A percentile compares a stretch with the other conserved stretches of the same genome.
phyloP scores from a whole-genome alignment of 1,284 basidiomycete genomes.

The Pyrrhoderma lamaoense region DNA sequence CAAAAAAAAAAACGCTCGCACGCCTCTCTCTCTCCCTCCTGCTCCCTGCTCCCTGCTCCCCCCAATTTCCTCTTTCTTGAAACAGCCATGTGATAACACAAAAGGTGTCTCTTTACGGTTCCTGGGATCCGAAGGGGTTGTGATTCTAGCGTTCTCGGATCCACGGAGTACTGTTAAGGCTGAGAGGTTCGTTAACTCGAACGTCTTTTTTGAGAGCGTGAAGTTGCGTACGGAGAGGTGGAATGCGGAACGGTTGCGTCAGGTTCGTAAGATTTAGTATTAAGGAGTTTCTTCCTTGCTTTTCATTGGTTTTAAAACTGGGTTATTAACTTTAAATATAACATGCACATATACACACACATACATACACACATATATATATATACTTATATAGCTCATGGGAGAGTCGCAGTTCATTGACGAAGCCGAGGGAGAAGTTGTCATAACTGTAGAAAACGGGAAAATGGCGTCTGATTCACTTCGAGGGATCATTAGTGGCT shows the following conservation, averaged over 20 bases:
- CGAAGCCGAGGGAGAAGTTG: constrained; percentile 35
- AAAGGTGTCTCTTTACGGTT: constrained; percentile 44
- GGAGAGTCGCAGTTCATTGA: constrained; percentile 34
- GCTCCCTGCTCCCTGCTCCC: no score
- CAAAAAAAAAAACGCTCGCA: no score
- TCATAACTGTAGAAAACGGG: constrained; percentile 29
- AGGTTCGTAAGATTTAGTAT: not conserved
- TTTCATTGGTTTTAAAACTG: not conserved
- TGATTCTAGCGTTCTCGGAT: constrained; percentile 59
- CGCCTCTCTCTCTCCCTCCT: no score
- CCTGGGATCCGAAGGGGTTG: constrained; percentile 39
- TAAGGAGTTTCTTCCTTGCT: no score
- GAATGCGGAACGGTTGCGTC: not conserved
- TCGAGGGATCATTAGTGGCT: constrained; percentile 19
- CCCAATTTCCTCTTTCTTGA: no score
- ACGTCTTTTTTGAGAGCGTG: constrained; percentile 7
- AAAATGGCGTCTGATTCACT: constrained; percentile 16
- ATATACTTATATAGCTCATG: constrained; percentile 29
- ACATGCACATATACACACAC: no score
- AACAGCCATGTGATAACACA: constrained; percentile 7
- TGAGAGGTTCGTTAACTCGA: constrained; percentile 15
- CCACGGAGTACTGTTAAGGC: constrained; percentile 46
- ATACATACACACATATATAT: no score
- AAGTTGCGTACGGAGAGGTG: constrained; percentile 6
- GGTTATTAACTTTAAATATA: no score